Percentiles rank a stretch among this genome's conserved stretches.
Evolutionary conservation across 2,329 filamentous ascomycete genomes (phyloP).

Genomic region (Aschersonia sp.): DNA sequence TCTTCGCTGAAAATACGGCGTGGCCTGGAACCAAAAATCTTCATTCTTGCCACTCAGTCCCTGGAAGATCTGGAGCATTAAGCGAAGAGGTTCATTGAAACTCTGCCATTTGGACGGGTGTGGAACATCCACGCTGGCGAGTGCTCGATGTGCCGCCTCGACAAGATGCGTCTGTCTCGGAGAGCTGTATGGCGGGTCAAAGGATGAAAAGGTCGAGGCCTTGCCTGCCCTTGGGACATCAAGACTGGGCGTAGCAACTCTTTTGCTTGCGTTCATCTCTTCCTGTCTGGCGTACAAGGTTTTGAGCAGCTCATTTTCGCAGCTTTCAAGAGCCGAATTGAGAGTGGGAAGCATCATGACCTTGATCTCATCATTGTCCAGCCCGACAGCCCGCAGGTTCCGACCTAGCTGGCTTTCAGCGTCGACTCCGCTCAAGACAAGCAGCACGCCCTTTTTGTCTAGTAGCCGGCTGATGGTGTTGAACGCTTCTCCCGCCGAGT

Average conservation of each 20-base stretch:
- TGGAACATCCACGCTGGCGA: slow-evolving; percentile 50
- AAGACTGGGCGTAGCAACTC: slow-evolving; percentile 26
- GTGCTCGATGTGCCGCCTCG: slow-evolving; percentile 60
- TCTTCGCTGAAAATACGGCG: slow-evolving; percentile 58
- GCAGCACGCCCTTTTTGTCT: slow-evolving; percentile 58
- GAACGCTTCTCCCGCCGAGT: slow-evolving; percentile 91
- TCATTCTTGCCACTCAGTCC: slow-evolving; percentile 74
- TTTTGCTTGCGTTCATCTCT: slow-evolving; percentile 32
- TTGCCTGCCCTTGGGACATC: slow-evolving; percentile 28
- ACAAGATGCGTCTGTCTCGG: slow-evolving; percentile 68
- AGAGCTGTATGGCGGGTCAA: slow-evolving; percentile 48
- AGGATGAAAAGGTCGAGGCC: slow-evolving; percentile 17
- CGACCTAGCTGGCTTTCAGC: slow-evolving; percentile 61
- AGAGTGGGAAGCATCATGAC: slow-evolving; percentile 77
- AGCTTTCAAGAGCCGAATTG: slow-evolving; percentile 85
- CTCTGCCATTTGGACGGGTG: slow-evolving; percentile 60
- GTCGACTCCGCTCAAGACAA: slow-evolving; percentile 73
- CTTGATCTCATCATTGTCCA: slow-evolving; percentile 58
- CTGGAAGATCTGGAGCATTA: slow-evolving; percentile 93
- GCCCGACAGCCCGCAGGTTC: slow-evolving; percentile 69
- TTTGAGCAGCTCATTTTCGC: slow-evolving; percentile 86
- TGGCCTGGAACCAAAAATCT: slow-evolving; percentile 84
- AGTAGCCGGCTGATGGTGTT: slow-evolving; percentile 81
- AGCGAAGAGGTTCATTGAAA: slow-evolving; percentile 78
- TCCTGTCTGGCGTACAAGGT: slow-evolving; percentile 62